Evolutionary conservation across 306 rosid species (phyloP).

Genomic region (Inga laurina): DNA sequence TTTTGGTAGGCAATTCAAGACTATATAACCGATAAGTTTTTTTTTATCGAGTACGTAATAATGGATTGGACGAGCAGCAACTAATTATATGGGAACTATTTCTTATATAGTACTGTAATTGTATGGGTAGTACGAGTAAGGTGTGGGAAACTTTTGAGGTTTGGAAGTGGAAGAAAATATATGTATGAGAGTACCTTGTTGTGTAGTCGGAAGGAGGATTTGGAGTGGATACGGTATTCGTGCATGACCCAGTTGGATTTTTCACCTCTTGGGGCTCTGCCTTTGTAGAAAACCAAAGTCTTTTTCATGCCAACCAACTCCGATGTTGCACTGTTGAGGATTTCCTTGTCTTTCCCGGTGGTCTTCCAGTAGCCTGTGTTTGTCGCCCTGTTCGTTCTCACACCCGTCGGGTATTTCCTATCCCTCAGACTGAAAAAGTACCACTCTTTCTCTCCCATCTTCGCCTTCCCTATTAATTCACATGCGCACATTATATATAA

Average conservation of each 20-base stretch:
- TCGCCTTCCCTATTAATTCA: constrained; percentile 66
- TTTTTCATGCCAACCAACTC: constrained; percentile 94
- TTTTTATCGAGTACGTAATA: too few species aligned
- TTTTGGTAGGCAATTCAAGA: neutral
- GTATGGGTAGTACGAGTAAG: neutral
- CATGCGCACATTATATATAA: neutral
- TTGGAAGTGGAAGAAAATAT: neutral
- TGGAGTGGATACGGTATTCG: constrained; percentile 83
- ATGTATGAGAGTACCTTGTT: constrained; percentile 48
- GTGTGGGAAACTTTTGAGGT: neutral
- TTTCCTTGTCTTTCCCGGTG: constrained; percentile 91
- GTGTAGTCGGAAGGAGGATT: constrained; percentile 51
- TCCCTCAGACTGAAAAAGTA: constrained; percentile 89
- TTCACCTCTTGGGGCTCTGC: constrained; percentile 96
- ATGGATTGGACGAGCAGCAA: too few species aligned
- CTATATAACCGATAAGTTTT: too few species aligned
- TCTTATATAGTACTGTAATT: too few species aligned
- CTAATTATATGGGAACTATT: too few species aligned
- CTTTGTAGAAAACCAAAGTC: constrained; percentile 89
- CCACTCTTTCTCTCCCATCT: constrained; percentile 97
- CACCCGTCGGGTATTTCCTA: constrained; percentile 93
- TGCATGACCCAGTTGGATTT: constrained; percentile 96
- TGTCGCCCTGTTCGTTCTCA: constrained; percentile 88
- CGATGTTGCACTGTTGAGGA: constrained; percentile 57
- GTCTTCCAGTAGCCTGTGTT: constrained; percentile 96